A percentile compares a stretch with the other conserved stretches of the same genome.
phyloP scores from a whole-genome alignment of 2,329 filamentous ascomycete genomes.

The Colletotrichum euphorbiae region DNA sequence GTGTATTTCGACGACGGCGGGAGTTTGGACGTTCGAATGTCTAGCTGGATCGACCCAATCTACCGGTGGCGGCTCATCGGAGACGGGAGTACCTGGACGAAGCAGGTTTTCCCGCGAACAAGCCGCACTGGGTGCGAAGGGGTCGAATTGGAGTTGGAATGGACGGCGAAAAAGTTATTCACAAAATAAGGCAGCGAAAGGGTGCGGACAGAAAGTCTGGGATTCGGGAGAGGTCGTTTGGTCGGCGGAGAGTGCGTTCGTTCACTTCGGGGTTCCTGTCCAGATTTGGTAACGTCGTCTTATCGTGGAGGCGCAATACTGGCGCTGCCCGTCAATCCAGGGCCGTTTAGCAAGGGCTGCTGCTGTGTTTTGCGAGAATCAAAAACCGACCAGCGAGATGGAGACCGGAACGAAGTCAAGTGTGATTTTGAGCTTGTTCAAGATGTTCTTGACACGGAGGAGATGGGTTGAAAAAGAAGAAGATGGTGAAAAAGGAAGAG shows the following conservation, averaged over 20 bases:
- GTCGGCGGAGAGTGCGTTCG: slow-evolving; percentile 31
- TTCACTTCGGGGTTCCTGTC: slow-evolving; percentile 9
- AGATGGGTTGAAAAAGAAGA: slow-evolving; percentile 7
- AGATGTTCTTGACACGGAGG: not conserved
- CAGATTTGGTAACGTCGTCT: not conserved
- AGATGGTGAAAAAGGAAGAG: not conserved
- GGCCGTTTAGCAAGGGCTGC: no score
- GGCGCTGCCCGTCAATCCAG: no score
- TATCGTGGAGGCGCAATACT: not conserved
- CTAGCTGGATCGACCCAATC: not conserved
- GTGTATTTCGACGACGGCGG: not conserved
- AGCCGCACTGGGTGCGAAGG: slow-evolving; percentile 10
- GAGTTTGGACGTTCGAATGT: slow-evolving; percentile 7
- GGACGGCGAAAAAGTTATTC: not conserved
- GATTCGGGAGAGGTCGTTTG: not conserved
- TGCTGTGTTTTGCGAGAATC: not conserved
- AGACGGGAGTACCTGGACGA: slow-evolving; percentile 11
- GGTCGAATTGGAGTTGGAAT: slow-evolving; percentile 7
- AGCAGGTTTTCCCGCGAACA: slow-evolving; percentile 18
- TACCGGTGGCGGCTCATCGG: slow-evolving; percentile 24
- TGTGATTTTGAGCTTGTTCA: slow-evolving; percentile 1
- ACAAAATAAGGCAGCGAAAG: slow-evolving; percentile 15
- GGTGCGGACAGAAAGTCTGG: slow-evolving; percentile 11
- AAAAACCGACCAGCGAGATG: slow-evolving; percentile 2
- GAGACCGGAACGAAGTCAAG: slow-evolving; percentile 8